phyloP scores from a whole-genome alignment of 768 basidiomycete genomes.

The Pleurotus tuoliensis region DNA sequence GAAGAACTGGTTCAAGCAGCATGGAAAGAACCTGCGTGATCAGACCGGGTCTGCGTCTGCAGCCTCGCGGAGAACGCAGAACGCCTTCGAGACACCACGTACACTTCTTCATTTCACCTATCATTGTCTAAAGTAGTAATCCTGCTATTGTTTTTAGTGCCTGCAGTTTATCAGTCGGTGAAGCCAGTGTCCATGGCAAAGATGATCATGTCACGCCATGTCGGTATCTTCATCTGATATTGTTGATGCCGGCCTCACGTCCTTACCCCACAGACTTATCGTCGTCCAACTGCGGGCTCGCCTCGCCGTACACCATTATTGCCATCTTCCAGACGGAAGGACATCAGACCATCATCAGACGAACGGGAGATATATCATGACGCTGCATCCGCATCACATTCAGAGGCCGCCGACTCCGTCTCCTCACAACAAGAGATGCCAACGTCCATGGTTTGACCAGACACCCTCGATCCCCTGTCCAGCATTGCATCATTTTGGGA shows the following conservation, averaged over 20 bases:
- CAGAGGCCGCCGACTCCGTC: background rate
- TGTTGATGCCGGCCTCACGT: background rate
- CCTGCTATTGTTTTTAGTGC: constrained; percentile 23
- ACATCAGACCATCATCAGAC: background rate
- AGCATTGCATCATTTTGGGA: background rate
- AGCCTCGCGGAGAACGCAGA: constrained; percentile 16
- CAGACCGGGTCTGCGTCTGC: constrained; percentile 7
- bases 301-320: constrained; percentile 6
- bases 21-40: constrained; percentile 13
- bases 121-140: constrained; percentile 7
- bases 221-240: constrained; percentile 18
- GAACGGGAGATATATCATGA: background rate
- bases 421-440: background rate
- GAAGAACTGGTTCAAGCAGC: constrained; percentile 10
- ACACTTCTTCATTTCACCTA: constrained; percentile 3
- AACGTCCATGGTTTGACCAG: constrained; percentile 4
- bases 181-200: constrained; percentile 47
- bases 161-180: constrained; percentile 38
- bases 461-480: background rate
- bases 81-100: constrained; percentile 25
- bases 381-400: background rate
- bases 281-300: constrained; percentile 5
- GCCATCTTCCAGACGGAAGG: constrained; percentile 4
- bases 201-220: constrained; percentile 51
- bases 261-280: constrained; percentile 6